Percentiles rank a stretch among this genome's conserved stretches.
Conservation (phyloP, 495 filamentous ascomycete species). For the Aspergillus carlsbadensis region DNA sequence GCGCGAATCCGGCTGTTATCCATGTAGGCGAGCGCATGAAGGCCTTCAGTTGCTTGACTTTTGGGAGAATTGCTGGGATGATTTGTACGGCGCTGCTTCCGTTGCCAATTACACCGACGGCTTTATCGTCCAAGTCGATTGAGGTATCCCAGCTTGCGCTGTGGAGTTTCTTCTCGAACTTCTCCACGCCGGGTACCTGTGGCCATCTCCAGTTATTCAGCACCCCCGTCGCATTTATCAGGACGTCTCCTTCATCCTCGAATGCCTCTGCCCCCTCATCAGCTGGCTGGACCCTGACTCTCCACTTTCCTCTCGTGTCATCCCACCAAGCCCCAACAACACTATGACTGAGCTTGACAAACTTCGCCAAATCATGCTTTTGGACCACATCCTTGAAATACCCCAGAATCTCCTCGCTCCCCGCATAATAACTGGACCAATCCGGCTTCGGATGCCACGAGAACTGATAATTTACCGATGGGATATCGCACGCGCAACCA, state of each 20-base stretch:
- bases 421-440: conserved; percentile 4
- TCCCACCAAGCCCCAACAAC: conserved; percentile 8
- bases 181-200: neutral
- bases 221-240: conserved; percentile 1
- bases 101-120: neutral
- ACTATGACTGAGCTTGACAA: neutral
- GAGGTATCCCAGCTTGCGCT: neutral
- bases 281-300: neutral
- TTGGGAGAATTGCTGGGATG: neutral
- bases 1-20: neutral
- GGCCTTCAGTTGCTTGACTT: neutral
- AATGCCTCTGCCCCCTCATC: neutral
- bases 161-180: neutral
- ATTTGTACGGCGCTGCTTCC: neutral
- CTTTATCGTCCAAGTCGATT: neutral
- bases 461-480: conserved; percentile 44
- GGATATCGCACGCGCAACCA: conserved; percentile 54
- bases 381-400: conserved; percentile 1
- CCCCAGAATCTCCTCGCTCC: neutral
- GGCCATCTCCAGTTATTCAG: neutral
- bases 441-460: conserved; percentile 7
- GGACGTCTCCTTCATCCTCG: neutral
- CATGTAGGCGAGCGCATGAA: neutral
- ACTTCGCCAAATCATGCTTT: neutral
- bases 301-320: neutral